Conservation (phyloP, 2,329 filamentous ascomycete species). For the Pseudomassariella vexata region DNA sequence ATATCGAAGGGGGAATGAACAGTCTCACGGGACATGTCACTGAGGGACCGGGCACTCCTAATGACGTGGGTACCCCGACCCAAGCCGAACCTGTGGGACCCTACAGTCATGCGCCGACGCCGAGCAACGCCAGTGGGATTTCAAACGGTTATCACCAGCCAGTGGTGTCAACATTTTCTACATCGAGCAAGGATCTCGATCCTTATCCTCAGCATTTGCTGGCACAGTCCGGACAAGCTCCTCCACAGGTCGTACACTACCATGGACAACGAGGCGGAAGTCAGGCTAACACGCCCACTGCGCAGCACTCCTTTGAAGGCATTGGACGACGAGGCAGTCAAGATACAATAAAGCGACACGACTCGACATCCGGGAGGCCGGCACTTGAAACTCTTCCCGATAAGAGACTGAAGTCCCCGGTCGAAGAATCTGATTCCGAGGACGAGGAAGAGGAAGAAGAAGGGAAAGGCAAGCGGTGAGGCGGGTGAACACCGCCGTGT, state of each 20-base stretch:
- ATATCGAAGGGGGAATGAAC: constrained; percentile 86
- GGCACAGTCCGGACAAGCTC: constrained; percentile 55
- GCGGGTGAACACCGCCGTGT: too few species aligned
- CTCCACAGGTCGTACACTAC: constrained; percentile 62
- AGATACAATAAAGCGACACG: constrained; percentile 34
- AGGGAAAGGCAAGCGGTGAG: too few species aligned
- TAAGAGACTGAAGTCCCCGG: constrained; percentile 25
- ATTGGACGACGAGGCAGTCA: constrained; percentile 43
- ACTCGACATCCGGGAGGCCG: constrained; percentile 24
- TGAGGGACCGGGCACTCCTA: constrained; percentile 46
- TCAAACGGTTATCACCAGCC: constrained; percentile 64
- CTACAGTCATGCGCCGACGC: constrained; percentile 34
- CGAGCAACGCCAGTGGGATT: constrained; percentile 29
- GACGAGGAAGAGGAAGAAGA: constrained; percentile 6
- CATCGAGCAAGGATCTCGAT: constrained; percentile 63
- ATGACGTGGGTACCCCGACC: constrained; percentile 55
- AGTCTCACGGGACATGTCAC: constrained; percentile 59
- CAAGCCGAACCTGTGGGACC: constrained; percentile 48
- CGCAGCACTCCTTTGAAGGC: constrained; percentile 45
- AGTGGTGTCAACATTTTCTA: constrained; percentile 63
- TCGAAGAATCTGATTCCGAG: constrained; percentile 17
- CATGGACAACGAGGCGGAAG: constrained; percentile 63
- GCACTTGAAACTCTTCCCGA: constrained; percentile 34
- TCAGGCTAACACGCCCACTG: constrained; percentile 59
- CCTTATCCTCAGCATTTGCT: constrained; percentile 62